These are phyloP conservation scores for Cryoendolithus antarcticus DNA, from an alignment of 2,329 filamentous ascomycete genomes.

Conservation along the genomic window DNA sequence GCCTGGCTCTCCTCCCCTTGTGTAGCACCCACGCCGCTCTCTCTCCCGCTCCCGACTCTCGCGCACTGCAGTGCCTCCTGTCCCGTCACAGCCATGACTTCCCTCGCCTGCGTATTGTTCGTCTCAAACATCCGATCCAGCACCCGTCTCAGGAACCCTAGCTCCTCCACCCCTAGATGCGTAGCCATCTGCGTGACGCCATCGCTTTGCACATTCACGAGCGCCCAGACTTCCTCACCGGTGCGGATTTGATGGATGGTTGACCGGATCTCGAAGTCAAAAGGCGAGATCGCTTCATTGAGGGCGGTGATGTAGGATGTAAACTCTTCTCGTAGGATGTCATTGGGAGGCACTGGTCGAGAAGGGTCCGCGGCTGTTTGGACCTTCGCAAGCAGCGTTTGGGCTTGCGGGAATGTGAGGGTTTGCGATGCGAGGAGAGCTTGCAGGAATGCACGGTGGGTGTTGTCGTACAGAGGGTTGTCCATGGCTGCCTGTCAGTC, in stretches of 20 bases:
- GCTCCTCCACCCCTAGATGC: slow-evolving; percentile 66
- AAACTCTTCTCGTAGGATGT: slow-evolving; percentile 59
- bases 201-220: slow-evolving; percentile 83
- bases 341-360: slow-evolving; percentile 41
- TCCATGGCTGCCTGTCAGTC: not conserved
- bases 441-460: slow-evolving; percentile 81
- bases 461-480: slow-evolving; percentile 41
- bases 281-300: slow-evolving; percentile 59
- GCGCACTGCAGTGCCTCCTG: slow-evolving; percentile 66
- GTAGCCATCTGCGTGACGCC: slow-evolving; percentile 78
- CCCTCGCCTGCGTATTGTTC: slow-evolving; percentile 66
- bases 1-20: slow-evolving; percentile 10
- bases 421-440: slow-evolving; percentile 68
- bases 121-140: slow-evolving; percentile 87
- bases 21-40: slow-evolving; percentile 8
- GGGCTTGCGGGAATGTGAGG: slow-evolving; percentile 63
- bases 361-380: slow-evolving; percentile 44
- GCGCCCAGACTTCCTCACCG: slow-evolving; percentile 53
- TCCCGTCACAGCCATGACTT: slow-evolving; percentile 69
- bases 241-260: slow-evolving; percentile 52
- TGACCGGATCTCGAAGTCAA: slow-evolving; percentile 80
- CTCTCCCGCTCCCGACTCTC: slow-evolving; percentile 26
- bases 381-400: slow-evolving; percentile 64
- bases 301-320: slow-evolving; percentile 55
- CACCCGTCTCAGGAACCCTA: slow-evolving; percentile 76